Conservation (phyloP, 148 eudicot species). For the Diospyros kaki region DNA sequence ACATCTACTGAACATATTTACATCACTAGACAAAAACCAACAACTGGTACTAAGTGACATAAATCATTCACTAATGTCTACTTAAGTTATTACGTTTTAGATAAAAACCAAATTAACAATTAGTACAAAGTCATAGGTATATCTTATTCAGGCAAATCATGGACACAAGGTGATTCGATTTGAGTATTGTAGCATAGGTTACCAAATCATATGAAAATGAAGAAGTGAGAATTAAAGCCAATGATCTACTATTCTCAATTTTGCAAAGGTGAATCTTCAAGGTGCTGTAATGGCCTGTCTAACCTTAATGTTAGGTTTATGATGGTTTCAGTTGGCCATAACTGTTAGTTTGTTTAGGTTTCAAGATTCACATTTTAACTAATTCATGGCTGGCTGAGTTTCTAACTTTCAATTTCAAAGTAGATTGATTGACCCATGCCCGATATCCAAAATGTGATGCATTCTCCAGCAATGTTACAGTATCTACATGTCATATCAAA, state of each 20-base stretch:
- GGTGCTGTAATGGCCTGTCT: background rate
- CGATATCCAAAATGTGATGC: background rate
- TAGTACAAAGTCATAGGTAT: background rate
- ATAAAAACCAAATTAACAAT: background rate
- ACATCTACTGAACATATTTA: too few species aligned
- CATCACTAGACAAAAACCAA: too few species aligned
- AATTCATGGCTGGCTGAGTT: background rate
- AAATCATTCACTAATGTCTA: background rate
- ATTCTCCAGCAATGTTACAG: background rate
- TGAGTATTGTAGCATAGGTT: background rate
- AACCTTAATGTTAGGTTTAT: background rate
- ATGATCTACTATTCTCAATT: background rate
- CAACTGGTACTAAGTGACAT: too few species aligned
- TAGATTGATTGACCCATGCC: constrained; percentile 1
- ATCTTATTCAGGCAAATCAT: background rate
- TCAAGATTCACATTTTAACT: background rate
- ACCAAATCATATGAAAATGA: background rate
- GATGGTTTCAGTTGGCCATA: background rate
- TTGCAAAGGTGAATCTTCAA: background rate
- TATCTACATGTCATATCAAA: too few species aligned
- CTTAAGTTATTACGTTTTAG: background rate
- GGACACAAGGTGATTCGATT: background rate
- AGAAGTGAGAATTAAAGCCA: background rate
- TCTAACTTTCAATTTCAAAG: background rate
- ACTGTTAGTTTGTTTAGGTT: background rate